These are phyloP conservation scores for Coemansia sp. DNA, from an alignment of 192 early-diverging fungal species.

Conservation along the genomic window DNA sequence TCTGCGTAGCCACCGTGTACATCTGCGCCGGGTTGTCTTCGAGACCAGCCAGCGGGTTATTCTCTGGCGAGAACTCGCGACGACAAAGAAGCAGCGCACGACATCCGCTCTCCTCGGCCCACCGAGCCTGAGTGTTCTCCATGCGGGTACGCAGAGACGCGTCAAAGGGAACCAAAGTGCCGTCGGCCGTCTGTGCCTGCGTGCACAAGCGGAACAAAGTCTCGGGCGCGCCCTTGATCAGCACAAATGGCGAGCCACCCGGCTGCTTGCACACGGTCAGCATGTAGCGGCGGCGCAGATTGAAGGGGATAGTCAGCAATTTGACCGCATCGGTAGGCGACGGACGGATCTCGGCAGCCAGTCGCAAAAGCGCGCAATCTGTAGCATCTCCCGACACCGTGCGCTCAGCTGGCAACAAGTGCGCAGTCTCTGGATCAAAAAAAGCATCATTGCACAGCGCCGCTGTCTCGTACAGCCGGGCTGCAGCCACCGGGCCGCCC, in stretches of 20 bases:
- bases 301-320: constrained; percentile 65
- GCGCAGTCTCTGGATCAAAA: constrained; percentile 56
- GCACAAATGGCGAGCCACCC: constrained; percentile 35
- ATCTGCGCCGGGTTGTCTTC: constrained; percentile 32
- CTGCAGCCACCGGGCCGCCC: constrained; percentile 7
- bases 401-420: constrained; percentile 59
- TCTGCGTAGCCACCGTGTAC: constrained; percentile 20
- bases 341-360: constrained; percentile 48
- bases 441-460: constrained; percentile 66
- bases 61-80: constrained; percentile 19
- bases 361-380: constrained; percentile 76
- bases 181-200: constrained; percentile 37
- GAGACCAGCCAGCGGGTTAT: constrained; percentile 50
- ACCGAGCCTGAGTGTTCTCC: constrained; percentile 49
- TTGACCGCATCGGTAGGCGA: constrained; percentile 22
- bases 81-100: constrained; percentile 58
- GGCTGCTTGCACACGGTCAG: constrained; percentile 42
- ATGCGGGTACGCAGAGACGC: constrained; percentile 23
- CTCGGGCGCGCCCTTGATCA: constrained; percentile 84
- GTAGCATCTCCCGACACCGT: constrained; percentile 79
- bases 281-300: constrained; percentile 74
- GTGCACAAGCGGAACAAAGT: constrained; percentile 60
- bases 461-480: constrained; percentile 44
- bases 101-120: constrained; percentile 55
- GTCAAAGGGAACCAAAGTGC: constrained; percentile 43